These are phyloP conservation scores for Pseudozyma sp. DNA, from an alignment of 1,284 basidiomycete species.

Conservation along the genomic window DNA sequence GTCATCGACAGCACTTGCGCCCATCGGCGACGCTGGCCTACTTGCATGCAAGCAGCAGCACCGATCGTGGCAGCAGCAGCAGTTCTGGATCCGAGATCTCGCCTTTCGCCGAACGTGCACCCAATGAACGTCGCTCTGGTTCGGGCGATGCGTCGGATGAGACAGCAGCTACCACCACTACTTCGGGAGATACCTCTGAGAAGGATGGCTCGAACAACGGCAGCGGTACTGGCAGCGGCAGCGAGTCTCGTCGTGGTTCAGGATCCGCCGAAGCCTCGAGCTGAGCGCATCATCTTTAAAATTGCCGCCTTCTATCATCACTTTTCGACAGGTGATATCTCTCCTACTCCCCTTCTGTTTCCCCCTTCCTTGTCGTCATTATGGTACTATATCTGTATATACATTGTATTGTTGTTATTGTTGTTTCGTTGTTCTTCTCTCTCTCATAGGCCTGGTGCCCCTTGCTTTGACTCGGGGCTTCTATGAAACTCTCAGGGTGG, in stretches of 20 bases:
- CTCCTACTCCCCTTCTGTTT: constrained; percentile 1
- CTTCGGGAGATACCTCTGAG: constrained; percentile 49
- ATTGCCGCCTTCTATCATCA: background rate
- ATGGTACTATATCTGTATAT: constrained; percentile 14
- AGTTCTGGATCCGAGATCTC: constrained; percentile 37
- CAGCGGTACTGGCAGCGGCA: constrained; percentile 34
- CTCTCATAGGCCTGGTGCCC: constrained; percentile 9
- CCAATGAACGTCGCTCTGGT: constrained; percentile 34
- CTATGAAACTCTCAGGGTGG: constrained; percentile 9
- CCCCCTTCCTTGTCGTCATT: background rate
- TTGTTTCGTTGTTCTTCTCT: constrained; percentile 1
- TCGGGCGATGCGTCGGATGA: constrained; percentile 51
- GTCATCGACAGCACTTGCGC: constrained; percentile 51
- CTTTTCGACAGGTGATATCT: constrained; percentile 1
- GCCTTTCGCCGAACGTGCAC: constrained; percentile 31
- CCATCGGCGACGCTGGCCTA: constrained; percentile 38
- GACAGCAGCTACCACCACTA: constrained; percentile 42
- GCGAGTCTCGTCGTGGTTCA: constrained; percentile 39
- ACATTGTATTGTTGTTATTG: constrained; percentile 4
- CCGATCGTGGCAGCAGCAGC: constrained; percentile 45
- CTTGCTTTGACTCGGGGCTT: constrained; percentile 4
- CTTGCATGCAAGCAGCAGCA: constrained; percentile 36
- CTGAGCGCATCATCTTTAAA: background rate
- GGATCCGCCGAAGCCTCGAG: constrained; percentile 30
- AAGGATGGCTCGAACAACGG: constrained; percentile 44